Base-by-base conservation (phyloP, 441 rosid species). In the Mallotus repandus region DNA sequence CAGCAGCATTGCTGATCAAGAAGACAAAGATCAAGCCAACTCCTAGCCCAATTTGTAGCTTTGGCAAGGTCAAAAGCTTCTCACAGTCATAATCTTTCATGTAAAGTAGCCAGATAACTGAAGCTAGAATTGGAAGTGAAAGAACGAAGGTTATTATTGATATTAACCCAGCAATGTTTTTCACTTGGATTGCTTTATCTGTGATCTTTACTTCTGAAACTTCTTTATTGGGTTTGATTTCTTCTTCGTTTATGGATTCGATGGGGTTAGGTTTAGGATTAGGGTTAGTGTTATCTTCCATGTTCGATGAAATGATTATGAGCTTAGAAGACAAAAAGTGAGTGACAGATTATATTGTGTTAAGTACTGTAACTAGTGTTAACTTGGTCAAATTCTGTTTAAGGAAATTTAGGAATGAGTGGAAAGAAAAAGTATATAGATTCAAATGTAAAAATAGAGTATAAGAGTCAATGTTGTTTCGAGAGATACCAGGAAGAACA, bases 31-130 rank as follows among this genome's bases (percentile, higher is more conserved):
- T 67, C 73, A 91, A 68, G 1, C 82, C 83, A 7, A 89, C 9
- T 46, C 85, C 83, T 1, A 90, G 78, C 5, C 87, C 83, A 0
- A 54, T 78, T 41, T 89, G 94, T 25, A 88, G 61, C 19, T 75
- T 83, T 0, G 96, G 94, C 35, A 93, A 74, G 62, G 81, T 79
- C 67, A 89, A 70, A 41, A 93, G 79, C 49, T 77, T 78, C 62
- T 93, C 98, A 58, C 98, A 93, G 60, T 89, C 97, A 25, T 86
- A 89, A 81, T 81, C 83, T 68, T 81, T 83, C 96, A 91, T 91
- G 86, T 82, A 87, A 0, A 91, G 73, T 7, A 89, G 80, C 92
- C 92, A 88, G 22, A 88, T 81, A 19, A 77, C 85, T 14, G 84
- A 81, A 12, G 88, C 98, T 5, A 93, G 82, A 16, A 89, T 56